phyloP scores from a whole-genome alignment of 148 eudicot genomes.

The Gaultheria prostrata region DNA sequence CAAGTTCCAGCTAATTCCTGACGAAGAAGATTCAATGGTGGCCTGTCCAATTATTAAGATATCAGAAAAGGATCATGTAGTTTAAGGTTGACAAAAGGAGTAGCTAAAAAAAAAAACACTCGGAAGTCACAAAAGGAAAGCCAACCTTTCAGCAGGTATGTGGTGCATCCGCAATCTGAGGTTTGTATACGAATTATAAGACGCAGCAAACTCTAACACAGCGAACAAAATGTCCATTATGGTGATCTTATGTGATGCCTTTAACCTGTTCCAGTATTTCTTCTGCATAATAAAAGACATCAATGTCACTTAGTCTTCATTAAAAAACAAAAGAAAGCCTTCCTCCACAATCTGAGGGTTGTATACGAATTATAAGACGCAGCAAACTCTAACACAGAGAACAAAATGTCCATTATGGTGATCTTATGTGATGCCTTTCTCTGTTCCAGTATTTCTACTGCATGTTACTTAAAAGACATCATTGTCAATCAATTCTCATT shows the following conservation, averaged over 20 bases:
- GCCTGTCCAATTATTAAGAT: constrained; percentile 51
- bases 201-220: constrained; percentile 87
- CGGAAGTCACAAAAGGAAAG: neutral
- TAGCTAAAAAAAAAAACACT: neutral
- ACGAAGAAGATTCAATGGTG: constrained; percentile 84
- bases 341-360: constrained; percentile 67
- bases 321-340: constrained; percentile 2
- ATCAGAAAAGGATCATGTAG: constrained; percentile 1
- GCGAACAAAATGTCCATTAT: constrained; percentile 91
- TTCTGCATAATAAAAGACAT: constrained; percentile 52
- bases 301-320: constrained; percentile 2
- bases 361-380: constrained; percentile 80
- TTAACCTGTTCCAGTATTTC: constrained; percentile 86
- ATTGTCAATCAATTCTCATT: constrained; percentile 3
- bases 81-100: constrained; percentile 8
- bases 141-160: constrained; percentile 75
- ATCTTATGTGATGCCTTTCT: constrained; percentile 72
- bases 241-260: constrained; percentile 65
- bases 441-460: constrained; percentile 92
- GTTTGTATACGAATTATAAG: constrained; percentile 84
- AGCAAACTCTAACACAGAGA: no score
- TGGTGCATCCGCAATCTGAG: constrained; percentile 87
- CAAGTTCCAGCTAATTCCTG: constrained; percentile 86
- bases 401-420: neutral
- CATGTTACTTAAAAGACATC: constrained; percentile 23